A percentile compares a stretch with the other conserved stretches of the same genome.
Conservation (phyloP, 2,329 filamentous ascomycete genomes). For the Colletotrichum kahawae region DNA sequence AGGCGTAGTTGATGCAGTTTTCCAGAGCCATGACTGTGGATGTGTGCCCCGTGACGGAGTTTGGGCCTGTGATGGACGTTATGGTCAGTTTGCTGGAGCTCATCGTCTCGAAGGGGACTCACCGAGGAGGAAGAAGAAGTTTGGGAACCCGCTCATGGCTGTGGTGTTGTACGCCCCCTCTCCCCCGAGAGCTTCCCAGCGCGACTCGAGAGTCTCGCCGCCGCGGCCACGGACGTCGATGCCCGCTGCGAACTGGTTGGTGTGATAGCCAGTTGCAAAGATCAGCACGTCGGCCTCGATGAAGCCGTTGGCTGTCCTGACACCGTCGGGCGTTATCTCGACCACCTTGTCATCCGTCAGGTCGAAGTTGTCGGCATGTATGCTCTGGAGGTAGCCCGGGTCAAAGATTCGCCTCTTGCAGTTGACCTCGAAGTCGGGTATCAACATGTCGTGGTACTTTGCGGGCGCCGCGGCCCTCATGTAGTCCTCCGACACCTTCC, state of each 20-base stretch:
- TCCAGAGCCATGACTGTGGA: constrained; percentile 65
- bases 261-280: constrained; percentile 66
- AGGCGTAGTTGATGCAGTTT: constrained; percentile 63
- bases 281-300: constrained; percentile 64
- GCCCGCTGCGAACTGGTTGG: constrained; percentile 57
- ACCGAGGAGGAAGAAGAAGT: constrained; percentile 67
- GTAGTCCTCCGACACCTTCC: constrained; percentile 43
- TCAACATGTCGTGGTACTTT: constrained; percentile 65
- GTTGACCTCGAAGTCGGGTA: constrained; percentile 66
- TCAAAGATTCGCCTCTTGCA: constrained; percentile 69
- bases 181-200: constrained; percentile 64
- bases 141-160: constrained; percentile 65
- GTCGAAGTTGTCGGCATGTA: constrained; percentile 53
- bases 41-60: constrained; percentile 66
- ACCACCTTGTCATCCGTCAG: constrained; percentile 53
- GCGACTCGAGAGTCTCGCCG: constrained; percentile 55
- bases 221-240: constrained; percentile 56
- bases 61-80: constrained; percentile 47
- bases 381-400: constrained; percentile 55
- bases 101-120: not conserved
- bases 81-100: not conserved
- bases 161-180: constrained; percentile 66
- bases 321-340: constrained; percentile 48
- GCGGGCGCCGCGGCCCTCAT: constrained; percentile 52
- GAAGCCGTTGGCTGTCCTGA: constrained; percentile 41